phyloP scores from a whole-genome alignment of 768 basidiomycete genomes.

The Omphalotus guepiniiformis region DNA sequence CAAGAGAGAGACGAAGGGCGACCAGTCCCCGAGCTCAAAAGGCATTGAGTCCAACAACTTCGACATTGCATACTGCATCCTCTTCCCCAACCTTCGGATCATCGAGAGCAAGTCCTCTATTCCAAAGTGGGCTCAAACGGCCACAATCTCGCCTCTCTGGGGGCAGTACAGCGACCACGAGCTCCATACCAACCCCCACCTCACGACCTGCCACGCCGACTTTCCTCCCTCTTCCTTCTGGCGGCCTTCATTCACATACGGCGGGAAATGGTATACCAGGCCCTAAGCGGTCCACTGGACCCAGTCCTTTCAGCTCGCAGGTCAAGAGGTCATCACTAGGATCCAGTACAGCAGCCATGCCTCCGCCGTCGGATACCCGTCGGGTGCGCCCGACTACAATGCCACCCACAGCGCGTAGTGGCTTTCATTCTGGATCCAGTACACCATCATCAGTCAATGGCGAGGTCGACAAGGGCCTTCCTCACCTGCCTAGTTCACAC shows the following conservation, averaged over 20 bases:
- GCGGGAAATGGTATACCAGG: slow-evolving; percentile 39
- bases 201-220: slow-evolving; percentile 77
- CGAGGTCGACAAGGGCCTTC: slow-evolving; percentile 33
- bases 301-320: slow-evolving; percentile 38
- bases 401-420: too few species aligned
- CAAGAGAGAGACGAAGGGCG: slow-evolving; percentile 54
- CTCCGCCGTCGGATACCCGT: slow-evolving; percentile 20
- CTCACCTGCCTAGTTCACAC: slow-evolving; percentile 37
- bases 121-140: slow-evolving; percentile 49
- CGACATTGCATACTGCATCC: slow-evolving; percentile 42
- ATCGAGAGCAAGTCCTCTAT: slow-evolving; percentile 34
- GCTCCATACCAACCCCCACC: slow-evolving; percentile 60
- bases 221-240: slow-evolving; percentile 65
- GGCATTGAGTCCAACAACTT: slow-evolving; percentile 44
- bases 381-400: too few species aligned
- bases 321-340: slow-evolving; percentile 64
- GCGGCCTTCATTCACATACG: slow-evolving; percentile 41
- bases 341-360: slow-evolving; percentile 31
- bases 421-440: slow-evolving; percentile 7
- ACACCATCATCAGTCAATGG: slow-evolving; percentile 1
- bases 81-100: slow-evolving; percentile 39
- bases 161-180: slow-evolving; percentile 53
- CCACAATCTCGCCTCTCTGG: slow-evolving; percentile 74
- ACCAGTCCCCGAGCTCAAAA: slow-evolving; percentile 62
- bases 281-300: slow-evolving; percentile 59